Conservation (phyloP, 2,329 filamentous ascomycete genomes). For the Samsoniella hepiali region DNA sequence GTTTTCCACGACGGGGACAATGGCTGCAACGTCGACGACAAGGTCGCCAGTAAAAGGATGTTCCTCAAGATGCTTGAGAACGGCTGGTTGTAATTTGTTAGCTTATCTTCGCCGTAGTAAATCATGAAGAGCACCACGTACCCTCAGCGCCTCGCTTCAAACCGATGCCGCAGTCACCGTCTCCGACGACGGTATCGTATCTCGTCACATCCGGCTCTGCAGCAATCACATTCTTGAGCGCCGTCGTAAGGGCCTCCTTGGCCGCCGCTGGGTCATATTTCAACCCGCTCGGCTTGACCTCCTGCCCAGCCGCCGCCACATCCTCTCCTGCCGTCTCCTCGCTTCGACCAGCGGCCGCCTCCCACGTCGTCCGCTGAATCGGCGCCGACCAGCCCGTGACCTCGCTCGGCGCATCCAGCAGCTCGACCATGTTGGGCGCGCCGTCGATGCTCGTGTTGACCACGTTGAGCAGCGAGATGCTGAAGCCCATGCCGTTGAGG, state of each 20-base stretch:
- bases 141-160: slow-evolving; percentile 83
- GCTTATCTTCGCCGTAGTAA: background rate
- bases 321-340: slow-evolving; percentile 40
- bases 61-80: slow-evolving; percentile 48
- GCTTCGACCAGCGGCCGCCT: slow-evolving; percentile 48
- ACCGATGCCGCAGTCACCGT: slow-evolving; percentile 86
- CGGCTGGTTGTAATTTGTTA: slow-evolving; percentile 37
- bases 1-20: slow-evolving; percentile 54
- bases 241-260: slow-evolving; percentile 52
- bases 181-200: slow-evolving; percentile 80
- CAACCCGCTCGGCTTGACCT: slow-evolving; percentile 45
- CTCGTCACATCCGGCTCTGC: slow-evolving; percentile 69
- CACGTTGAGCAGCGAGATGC: slow-evolving; percentile 66
- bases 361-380: slow-evolving; percentile 61
- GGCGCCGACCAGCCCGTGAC: slow-evolving; percentile 68
- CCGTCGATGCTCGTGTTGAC: slow-evolving; percentile 55
- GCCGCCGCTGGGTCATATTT: slow-evolving; percentile 51
- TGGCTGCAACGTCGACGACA: slow-evolving; percentile 49
- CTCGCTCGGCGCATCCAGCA: slow-evolving; percentile 68
- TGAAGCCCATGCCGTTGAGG: slow-evolving; percentile 73
- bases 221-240: slow-evolving; percentile 58
- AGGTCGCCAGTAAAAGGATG: slow-evolving; percentile 48
- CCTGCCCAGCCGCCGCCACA: slow-evolving; percentile 29
- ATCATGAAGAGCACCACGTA: slow-evolving; percentile 29
- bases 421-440: slow-evolving; percentile 58